A percentile compares a stretch with the other conserved stretches of the same genome.
Evolutionary conservation across 73 alveolate species (phyloP).

Genomic region (Tetrahymena malaccensis): DNA sequence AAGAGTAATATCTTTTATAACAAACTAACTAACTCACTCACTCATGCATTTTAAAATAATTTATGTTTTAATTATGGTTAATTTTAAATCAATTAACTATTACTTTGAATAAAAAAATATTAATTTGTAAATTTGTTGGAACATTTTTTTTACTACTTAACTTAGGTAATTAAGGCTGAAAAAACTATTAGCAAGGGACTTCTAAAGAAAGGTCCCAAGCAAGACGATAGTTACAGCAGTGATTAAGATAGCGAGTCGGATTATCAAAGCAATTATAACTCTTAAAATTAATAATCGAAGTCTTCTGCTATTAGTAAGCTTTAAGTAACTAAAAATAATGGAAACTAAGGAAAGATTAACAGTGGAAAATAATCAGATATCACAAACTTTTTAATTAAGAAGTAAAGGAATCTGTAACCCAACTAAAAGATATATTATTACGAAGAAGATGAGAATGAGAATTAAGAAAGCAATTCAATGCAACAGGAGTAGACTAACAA

Average conservation of each 20-base stretch:
- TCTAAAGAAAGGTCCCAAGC: background rate
- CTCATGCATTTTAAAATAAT: too few species aligned
- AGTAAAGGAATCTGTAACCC: background rate
- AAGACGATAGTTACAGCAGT: background rate
- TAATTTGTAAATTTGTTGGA: background rate
- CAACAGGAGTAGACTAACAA: background rate
- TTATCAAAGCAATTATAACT: background rate
- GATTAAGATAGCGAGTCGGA: background rate
- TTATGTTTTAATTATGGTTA: too few species aligned
- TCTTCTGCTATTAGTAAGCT: background rate
- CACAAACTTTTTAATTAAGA: background rate
- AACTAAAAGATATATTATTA: background rate
- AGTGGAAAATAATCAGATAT: background rate
- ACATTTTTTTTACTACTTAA: background rate
- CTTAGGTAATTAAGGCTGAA: background rate
- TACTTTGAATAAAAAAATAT: too few species aligned
- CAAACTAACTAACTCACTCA: background rate
- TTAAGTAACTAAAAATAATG: background rate
- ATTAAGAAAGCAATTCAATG: background rate
- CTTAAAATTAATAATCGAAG: background rate
- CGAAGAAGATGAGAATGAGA: background rate
- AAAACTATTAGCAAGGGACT: background rate
- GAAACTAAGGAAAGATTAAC: background rate
- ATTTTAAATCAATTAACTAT: too few species aligned
- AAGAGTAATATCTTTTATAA: background rate